Base-by-base conservation (phyloP, 2,329 filamentous ascomycete genomes). In the Ophiobolus disseminans region DNA sequence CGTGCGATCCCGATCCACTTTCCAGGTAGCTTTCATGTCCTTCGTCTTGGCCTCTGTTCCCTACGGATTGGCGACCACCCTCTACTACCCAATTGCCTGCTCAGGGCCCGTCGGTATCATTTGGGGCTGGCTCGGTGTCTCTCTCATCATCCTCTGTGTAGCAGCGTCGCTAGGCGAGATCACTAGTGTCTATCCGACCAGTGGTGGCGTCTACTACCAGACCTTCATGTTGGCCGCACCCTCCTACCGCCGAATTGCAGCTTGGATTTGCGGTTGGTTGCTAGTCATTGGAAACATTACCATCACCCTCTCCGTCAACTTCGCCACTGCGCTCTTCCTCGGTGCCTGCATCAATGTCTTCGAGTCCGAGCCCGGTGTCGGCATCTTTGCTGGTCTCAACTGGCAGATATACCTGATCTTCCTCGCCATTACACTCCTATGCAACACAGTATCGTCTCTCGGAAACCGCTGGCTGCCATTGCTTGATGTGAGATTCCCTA, bases 261-360 rank as follows among this genome's bases (percentile, higher is more conserved):
- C 85, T 23, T 91, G 86, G 83, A 83, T 89, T 40, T 88, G 85
- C 57, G 88, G 88, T 51, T 91, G 88, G 88, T 78, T 87, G 17
- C 91, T 89, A 67, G 82, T 90, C 14, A 85, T 90, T 41, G 89
- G 89, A 49, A 91, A 91, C 74, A 87, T 91, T 70, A 90, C 87
- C 58, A 92, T 92, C 60, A 91, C 88, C 0, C 78, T 91, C n/a
- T 83, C 87, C n/a, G 88, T 91, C 67, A 89, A 90, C 76, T 91
- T 91, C 62, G 89, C 87, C 65, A 81, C 80, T n/a, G 74, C 80
- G 3, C 70, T 80, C 13, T 82, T 83, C 69, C 68, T 83, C 40
- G 74, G 81, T 55, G 78, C 76, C 36, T 82, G 80, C 57, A 74
- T 84, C 65, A 82, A 83, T 58, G 76, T 83, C 45, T 84, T 82